A percentile compares a stretch with the other conserved stretches of the same genome.
Conservation (phyloP, 225 moss, liverwort and hornwort genomes). For the Rhytidiadelphus loreus region DNA sequence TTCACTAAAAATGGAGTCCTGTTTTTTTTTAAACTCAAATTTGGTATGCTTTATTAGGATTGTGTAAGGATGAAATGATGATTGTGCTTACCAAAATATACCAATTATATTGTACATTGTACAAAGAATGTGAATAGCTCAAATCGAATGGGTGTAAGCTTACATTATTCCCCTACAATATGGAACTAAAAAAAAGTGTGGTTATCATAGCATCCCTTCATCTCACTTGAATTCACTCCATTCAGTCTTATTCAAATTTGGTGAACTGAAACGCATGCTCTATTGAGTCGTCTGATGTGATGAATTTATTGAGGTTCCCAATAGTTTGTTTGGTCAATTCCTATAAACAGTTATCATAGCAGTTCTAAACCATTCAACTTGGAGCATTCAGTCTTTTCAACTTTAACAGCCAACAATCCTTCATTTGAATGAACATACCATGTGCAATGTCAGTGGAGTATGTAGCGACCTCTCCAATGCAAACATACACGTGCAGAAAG, state of each 20-base stretch:
- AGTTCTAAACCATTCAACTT: neutral
- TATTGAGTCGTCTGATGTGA: neutral
- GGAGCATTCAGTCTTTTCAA: neutral
- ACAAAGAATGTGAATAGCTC: no score
- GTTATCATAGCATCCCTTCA: neutral
- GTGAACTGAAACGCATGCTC: neutral
- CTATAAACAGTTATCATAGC: neutral
- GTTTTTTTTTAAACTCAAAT: no score
- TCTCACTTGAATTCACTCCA: neutral
- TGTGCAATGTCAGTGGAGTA: neutral
- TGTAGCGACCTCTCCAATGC: neutral
- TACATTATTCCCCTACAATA: neutral
- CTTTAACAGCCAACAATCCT: neutral
- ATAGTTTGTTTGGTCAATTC: neutral
- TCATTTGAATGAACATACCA: neutral
- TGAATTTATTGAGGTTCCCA: neutral
- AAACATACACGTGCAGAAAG: neutral
- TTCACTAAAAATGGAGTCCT: no score
- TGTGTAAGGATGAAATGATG: no score
- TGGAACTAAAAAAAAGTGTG: neutral
- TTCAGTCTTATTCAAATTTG: neutral
- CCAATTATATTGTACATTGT: no score
- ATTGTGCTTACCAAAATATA: no score
- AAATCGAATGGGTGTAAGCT: no score
- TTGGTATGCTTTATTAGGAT: no score